Percentiles rank a stretch among this genome's conserved stretches.
Evolutionary conservation across 192 early-diverging fungal species (phyloP).

Genomic region (Linnemannia exigua): DNA sequence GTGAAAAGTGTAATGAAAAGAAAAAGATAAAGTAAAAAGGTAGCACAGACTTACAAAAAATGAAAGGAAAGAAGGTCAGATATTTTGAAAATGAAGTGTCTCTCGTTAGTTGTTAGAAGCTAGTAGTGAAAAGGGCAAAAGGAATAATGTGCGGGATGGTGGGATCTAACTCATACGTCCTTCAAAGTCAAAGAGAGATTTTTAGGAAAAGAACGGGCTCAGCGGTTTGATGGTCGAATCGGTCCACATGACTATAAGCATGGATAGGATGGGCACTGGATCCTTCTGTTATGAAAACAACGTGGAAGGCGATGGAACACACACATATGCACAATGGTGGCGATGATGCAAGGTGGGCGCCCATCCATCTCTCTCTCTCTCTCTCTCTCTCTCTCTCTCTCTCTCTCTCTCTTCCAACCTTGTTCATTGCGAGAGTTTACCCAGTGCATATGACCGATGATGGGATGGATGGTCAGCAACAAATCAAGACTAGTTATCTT

Average conservation of each 20-base stretch:
- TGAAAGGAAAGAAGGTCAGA: neutral
- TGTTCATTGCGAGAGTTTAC: neutral
- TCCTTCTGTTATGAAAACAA: neutral
- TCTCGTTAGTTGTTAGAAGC: neutral
- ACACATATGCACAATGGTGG: neutral
- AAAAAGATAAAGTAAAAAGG: neutral
- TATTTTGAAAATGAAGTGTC: too few species aligned
- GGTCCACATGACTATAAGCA: neutral
- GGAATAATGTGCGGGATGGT: constrained; percentile 11
- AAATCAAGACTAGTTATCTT: neutral
- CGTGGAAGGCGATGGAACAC: neutral
- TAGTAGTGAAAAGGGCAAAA: constrained; percentile 1
- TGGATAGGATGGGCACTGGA: neutral
- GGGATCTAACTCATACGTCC: neutral
- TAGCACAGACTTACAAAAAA: neutral
- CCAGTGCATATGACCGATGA: neutral
- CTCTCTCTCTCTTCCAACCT: too few species aligned
- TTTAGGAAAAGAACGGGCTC: neutral
- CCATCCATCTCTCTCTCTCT: too few species aligned
- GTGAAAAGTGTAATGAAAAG: neutral
- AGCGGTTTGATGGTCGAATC: neutral
- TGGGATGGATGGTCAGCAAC: too few species aligned
- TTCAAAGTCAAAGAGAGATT: neutral
- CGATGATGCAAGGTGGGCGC: neutral
- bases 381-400: too few species aligned